phyloP scores from a whole-genome alignment of 2,329 filamentous ascomycete species.

The Xylaria sp. region DNA sequence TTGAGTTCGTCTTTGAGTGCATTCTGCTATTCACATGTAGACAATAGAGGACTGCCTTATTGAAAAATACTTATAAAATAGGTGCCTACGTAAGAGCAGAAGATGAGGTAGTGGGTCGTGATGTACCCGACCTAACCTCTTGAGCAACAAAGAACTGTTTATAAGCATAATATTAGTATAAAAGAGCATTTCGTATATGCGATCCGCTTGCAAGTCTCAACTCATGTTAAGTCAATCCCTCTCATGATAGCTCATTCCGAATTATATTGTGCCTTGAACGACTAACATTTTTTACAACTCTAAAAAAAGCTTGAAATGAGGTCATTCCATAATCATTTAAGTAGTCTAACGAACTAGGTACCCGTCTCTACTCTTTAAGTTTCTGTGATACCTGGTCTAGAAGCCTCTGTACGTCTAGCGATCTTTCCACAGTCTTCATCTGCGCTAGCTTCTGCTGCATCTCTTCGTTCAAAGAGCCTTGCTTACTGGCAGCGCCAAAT shows the following conservation, averaged over 20 bases:
- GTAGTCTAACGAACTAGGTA: background rate
- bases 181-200: background rate
- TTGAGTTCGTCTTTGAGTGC: background rate
- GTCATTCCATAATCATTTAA: background rate
- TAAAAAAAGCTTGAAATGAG: too few relatives aligned
- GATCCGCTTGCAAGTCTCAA: background rate
- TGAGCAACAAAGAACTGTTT: background rate
- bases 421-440: constrained; percentile 57
- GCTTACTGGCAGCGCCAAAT: constrained; percentile 51
- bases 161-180: background rate
- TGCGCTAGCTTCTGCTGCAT: constrained; percentile 50
- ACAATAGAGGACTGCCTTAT: background rate
- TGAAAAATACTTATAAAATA: background rate
- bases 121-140: background rate
- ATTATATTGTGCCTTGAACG: background rate
- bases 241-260: too few relatives aligned
- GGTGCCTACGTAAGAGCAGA: background rate
- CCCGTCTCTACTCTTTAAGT: constrained; percentile 27
- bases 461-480: constrained; percentile 42
- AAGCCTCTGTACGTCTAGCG: constrained; percentile 58
- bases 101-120: background rate
- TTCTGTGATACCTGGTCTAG: constrained; percentile 53
- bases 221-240: too few relatives aligned
- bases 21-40: constrained; percentile 11
- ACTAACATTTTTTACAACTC: too few relatives aligned